These are phyloP conservation scores for Agrocybe praecox DNA, from an alignment of 768 basidiomycete species.

Conservation along the genomic window DNA sequence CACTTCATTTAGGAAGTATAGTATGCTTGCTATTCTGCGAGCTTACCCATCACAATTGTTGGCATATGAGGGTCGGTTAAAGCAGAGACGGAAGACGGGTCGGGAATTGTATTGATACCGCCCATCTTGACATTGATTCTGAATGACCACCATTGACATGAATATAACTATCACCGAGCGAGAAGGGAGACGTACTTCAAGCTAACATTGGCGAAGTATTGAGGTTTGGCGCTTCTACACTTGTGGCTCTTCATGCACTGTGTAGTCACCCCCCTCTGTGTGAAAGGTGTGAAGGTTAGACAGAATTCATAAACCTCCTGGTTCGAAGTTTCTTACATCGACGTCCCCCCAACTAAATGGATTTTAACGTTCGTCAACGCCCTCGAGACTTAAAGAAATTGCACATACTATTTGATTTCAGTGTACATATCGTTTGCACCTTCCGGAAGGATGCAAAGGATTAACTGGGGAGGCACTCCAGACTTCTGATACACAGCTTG, in stretches of 20 bases:
- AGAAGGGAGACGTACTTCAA: conserved; percentile 56
- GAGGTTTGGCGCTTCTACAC: conserved; percentile 66
- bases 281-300: conserved; percentile 31
- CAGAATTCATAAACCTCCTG: neutral
- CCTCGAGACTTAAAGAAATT: neutral
- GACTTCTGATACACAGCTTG: conserved; percentile 41
- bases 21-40: neutral
- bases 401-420: conserved; percentile 74
- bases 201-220: conserved; percentile 82
- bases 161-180: neutral
- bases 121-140: conserved; percentile 87
- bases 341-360: conserved; percentile 70
- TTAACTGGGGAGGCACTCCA: conserved; percentile 50
- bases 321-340: conserved; percentile 16
- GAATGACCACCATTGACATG: neutral
- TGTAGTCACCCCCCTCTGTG: conserved; percentile 72
- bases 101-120: conserved; percentile 80
- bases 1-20: neutral
- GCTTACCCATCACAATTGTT: conserved; percentile 76
- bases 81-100: conserved; percentile 62
- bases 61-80: conserved; percentile 73
- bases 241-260: conserved; percentile 76
- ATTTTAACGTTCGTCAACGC: neutral
- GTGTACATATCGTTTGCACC: conserved; percentile 77
- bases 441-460: conserved; percentile 74